phyloP scores from a whole-genome alignment of 805 yeast genomes.

The Sugiyamaella mastotermitis region DNA sequence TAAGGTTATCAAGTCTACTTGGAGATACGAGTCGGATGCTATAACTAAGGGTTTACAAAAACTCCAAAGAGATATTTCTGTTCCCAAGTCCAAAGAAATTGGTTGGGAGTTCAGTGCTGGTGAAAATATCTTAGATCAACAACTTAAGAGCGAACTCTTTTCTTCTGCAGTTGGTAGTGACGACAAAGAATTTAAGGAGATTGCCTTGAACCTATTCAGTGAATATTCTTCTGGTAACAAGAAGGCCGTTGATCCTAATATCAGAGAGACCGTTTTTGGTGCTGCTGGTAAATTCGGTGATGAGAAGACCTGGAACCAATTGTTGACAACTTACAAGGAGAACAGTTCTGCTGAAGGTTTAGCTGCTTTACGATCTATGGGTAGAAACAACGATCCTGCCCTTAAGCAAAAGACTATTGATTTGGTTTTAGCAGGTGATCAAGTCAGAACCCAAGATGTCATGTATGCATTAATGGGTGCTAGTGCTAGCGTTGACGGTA shows the following conservation, averaged over 20 bases:
- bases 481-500: conserved; percentile 56
- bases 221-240: conserved; percentile 56
- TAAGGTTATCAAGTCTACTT: conserved; percentile 38
- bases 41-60: conserved; percentile 36
- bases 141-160: conserved; percentile 56
- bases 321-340: conserved; percentile 59
- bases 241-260: conserved; percentile 66
- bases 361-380: conserved; percentile 64
- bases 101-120: conserved; percentile 65
- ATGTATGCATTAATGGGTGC: conserved; percentile 73
- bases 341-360: conserved; percentile 59
- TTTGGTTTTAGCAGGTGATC: conserved; percentile 49
- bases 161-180: conserved; percentile 29
- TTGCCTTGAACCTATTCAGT: conserved; percentile 40
- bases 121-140: conserved; percentile 49
- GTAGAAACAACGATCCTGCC: conserved; percentile 49
- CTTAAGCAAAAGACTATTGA: conserved; percentile 52
- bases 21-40: conserved; percentile 42
- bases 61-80: conserved; percentile 49
- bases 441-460: conserved; percentile 61
- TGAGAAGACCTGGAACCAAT: conserved; percentile 52
- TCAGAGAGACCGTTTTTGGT: conserved; percentile 59
- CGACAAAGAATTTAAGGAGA: conserved; percentile 29
- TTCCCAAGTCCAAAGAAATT: conserved; percentile 44
- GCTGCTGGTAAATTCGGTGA: conserved; percentile 65